Evolutionary conservation across 768 basidiomycete genomes (phyloP).

Genomic region (Tulasnella sp.): DNA sequence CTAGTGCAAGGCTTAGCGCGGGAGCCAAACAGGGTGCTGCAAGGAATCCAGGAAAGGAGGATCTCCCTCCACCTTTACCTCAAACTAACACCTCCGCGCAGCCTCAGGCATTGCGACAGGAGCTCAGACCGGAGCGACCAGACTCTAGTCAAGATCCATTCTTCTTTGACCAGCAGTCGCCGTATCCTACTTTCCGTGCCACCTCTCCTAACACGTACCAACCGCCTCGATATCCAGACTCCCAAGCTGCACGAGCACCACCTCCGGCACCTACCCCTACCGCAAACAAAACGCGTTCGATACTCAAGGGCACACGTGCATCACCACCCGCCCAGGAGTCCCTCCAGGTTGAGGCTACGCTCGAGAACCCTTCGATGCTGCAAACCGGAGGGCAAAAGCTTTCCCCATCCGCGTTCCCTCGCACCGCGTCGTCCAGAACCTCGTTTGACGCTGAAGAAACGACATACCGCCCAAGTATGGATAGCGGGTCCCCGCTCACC

Average conservation of each 20-base stretch:
- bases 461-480: slow-evolving; percentile 19
- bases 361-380: not conserved
- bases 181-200: slow-evolving; percentile 46
- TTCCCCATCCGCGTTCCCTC: slow-evolving; percentile 19
- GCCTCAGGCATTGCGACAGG: slow-evolving; percentile 27
- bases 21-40: slow-evolving; percentile 9
- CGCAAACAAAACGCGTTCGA: slow-evolving; percentile 14
- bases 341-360: not conserved
- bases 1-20: slow-evolving; percentile 19
- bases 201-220: not conserved
- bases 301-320: slow-evolving; percentile 10
- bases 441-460: slow-evolving; percentile 24
- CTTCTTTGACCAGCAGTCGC: slow-evolving; percentile 70
- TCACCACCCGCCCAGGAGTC: not conserved
- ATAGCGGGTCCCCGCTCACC: slow-evolving; percentile 22
- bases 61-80: slow-evolving; percentile 24
- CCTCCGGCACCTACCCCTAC: not conserved
- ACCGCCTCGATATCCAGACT: not conserved
- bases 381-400: not conserved
- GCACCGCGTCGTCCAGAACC: slow-evolving; percentile 10
- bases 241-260: not conserved
- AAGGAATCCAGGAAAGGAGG: slow-evolving; percentile 4
- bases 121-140: slow-evolving; percentile 40
- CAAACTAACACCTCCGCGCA: not conserved
- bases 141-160: slow-evolving; percentile 46